Conservation (phyloP, 1,284 basidiomycete species). For the Mycosarcoma mackinlayi region DNA sequence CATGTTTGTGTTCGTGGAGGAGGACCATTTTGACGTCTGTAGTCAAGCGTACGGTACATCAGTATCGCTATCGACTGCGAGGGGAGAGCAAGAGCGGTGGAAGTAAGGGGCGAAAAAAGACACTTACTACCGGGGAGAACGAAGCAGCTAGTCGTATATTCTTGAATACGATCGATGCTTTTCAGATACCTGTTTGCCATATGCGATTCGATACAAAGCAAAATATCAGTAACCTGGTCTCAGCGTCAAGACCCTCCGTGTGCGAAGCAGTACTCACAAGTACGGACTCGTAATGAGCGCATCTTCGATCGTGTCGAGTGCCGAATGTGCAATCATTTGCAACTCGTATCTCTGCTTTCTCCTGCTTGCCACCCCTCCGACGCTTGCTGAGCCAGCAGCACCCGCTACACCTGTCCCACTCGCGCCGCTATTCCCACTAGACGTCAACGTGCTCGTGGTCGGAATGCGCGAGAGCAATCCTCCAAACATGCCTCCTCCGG, state of each 20-base stretch:
- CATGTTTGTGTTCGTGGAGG: constrained; percentile 66
- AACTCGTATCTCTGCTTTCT: constrained; percentile 52
- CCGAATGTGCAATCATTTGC: constrained; percentile 67
- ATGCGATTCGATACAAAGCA: neutral
- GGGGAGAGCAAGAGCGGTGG: too few relatives aligned
- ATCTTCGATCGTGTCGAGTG: constrained; percentile 65
- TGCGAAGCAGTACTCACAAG: constrained; percentile 60
- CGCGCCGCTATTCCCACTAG: neutral
- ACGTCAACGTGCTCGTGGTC: constrained; percentile 5
- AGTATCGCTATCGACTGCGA: neutral
- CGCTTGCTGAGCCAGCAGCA: neutral
- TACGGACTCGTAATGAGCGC: constrained; percentile 49
- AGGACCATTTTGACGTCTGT: constrained; percentile 64
- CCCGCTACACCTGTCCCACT: neutral
- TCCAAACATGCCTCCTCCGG: constrained; percentile 30
- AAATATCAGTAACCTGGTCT: neutral
- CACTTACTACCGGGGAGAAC: constrained; percentile 61
- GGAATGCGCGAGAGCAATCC: constrained; percentile 34
- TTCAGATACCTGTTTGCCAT: constrained; percentile 56
- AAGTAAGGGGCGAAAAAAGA: neutral
- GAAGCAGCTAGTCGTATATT: constrained; percentile 62
- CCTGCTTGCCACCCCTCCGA: neutral
- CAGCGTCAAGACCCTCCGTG: too few relatives aligned
- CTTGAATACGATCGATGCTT: constrained; percentile 62
- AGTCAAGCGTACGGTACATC: neutral